These are phyloP conservation scores for Phaeolepiota aurea DNA, from an alignment of 768 basidiomycete genomes.

Conservation along the genomic window DNA sequence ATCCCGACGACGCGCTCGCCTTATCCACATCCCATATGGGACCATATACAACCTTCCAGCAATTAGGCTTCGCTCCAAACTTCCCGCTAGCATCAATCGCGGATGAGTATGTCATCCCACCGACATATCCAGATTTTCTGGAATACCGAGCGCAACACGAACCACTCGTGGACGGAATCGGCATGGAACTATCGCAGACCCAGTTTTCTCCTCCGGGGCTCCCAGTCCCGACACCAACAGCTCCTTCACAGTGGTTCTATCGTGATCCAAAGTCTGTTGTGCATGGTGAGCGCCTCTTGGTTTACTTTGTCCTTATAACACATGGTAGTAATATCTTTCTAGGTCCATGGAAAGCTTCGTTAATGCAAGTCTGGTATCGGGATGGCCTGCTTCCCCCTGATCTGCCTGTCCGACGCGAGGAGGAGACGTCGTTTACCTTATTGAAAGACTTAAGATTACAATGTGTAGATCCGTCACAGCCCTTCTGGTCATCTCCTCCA, in stretches of 20 bases:
- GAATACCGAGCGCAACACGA: constrained; percentile 61
- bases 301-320: not conserved
- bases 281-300: constrained; percentile 46
- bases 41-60: constrained; percentile 89
- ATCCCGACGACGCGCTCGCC: constrained; percentile 59
- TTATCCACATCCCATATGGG: constrained; percentile 67
- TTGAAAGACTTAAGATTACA: constrained; percentile 72
- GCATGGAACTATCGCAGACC: constrained; percentile 43
- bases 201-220: constrained; percentile 78
- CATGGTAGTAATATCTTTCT: constrained; percentile 7
- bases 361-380: constrained; percentile 88
- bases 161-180: constrained; percentile 27
- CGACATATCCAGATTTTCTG: constrained; percentile 76
- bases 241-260: constrained; percentile 77
- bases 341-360: constrained; percentile 84
- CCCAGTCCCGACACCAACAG: constrained; percentile 57
- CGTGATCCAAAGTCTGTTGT: constrained; percentile 74
- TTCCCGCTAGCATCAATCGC: constrained; percentile 87
- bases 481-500: constrained; percentile 50
- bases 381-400: constrained; percentile 78
- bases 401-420: constrained; percentile 72
- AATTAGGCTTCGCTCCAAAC: constrained; percentile 75
- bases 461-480: constrained; percentile 74
- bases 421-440: constrained; percentile 57
- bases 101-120: constrained; percentile 87